Percentiles rank a stretch among this genome's conserved stretches.
Evolutionary conservation across 208 protist species (phyloP).

Genomic region (Leishmania mexicana): DNA sequence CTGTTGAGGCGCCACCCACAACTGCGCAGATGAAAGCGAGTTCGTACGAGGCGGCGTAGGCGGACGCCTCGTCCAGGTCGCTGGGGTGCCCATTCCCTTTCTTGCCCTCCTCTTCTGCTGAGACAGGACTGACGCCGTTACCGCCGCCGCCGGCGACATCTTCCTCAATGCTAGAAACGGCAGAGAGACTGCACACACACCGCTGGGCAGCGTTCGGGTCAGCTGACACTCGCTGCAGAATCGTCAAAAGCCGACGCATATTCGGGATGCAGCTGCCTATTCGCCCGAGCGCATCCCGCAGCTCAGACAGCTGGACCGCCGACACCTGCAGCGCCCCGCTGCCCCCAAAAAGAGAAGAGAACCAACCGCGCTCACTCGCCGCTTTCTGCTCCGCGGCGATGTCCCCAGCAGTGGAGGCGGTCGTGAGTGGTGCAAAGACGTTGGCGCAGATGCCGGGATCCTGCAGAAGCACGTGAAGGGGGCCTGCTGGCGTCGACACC

Average conservation of each 20-base stretch:
- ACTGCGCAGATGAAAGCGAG: slow-evolving; percentile 29
- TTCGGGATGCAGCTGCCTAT: slow-evolving; percentile 42
- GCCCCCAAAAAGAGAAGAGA: slow-evolving; percentile 55
- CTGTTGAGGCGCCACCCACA: slow-evolving; percentile 13
- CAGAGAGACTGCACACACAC: slow-evolving; percentile 24
- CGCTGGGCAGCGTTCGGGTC: slow-evolving; percentile 13
- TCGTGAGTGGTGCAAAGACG: slow-evolving; percentile 17
- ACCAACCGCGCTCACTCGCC: slow-evolving; percentile 34
- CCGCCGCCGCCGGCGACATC: not conserved
- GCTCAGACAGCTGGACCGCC: slow-evolving; percentile 29
- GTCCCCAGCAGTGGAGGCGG: not conserved
- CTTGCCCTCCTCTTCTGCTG: not conserved
- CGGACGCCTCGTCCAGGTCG: slow-evolving; percentile 23
- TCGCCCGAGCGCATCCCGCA: slow-evolving; percentile 33
- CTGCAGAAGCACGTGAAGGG: slow-evolving; percentile 23
- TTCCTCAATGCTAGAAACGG: slow-evolving; percentile 20
- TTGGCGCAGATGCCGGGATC: slow-evolving; percentile 39
- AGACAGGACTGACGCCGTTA: not conserved
- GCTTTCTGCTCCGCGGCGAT: slow-evolving; percentile 5
- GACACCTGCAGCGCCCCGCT: slow-evolving; percentile 25
- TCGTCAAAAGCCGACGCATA: slow-evolving; percentile 44
- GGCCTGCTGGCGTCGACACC: not conserved
- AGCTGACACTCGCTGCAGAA: slow-evolving; percentile 25
- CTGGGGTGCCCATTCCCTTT: not conserved
- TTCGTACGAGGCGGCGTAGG: slow-evolving; percentile 34